Base-by-base conservation (phyloP, 495 filamentous ascomycete species). In the Lindgomyces ingoldianus region DNA sequence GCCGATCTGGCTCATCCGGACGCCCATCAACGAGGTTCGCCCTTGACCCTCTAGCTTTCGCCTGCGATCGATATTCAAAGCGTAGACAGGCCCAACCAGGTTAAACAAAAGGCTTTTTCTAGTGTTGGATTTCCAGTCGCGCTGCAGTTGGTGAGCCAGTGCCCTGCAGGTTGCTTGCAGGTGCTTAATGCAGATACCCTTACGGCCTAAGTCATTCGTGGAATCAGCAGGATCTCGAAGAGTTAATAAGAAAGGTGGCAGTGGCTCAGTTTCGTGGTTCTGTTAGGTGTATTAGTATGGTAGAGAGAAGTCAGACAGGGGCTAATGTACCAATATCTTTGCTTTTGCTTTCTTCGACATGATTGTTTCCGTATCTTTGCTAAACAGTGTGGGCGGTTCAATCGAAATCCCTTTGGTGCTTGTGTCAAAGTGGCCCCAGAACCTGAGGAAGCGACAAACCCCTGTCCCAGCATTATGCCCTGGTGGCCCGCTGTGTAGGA, bases 161-260 rank as follows among this genome's bases (percentile, higher is more conserved):
- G 6, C 21, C n/a, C n/a, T n/a, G n/a, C 76, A 72, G 9, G 69
- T 80, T 18, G 22, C 54, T 54, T 73, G 71, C 22, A 82, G 57
- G 55, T 80, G 74, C 59, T 80, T 79, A 63, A 81, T 78, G 45
- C 67, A 72, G 48, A 76, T 69, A 2, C 57, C 62, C 54, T 74
- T 76, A 41, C 60, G 52, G 21, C 85, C 86, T 0, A 87, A 73
- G 65, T 88, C 83, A 58, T 83, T 83, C 66, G 77, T 74, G 29
- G 77, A 76, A 59, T 86, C 78, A 2, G 82, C 81, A 0, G 86
- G 86, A 59, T 88, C 84, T 68, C 87, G 85, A 4, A 88, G 72
- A 64, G 80, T 85, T 22, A 88, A 64, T 12, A 78, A 66, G 62
- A 76, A 81, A 6, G 73, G 24, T 9, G 60, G 60, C 10, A 62